phyloP scores from a whole-genome alignment of 2,329 filamentous ascomycete genomes.

The Ceratocystis huliohia region DNA sequence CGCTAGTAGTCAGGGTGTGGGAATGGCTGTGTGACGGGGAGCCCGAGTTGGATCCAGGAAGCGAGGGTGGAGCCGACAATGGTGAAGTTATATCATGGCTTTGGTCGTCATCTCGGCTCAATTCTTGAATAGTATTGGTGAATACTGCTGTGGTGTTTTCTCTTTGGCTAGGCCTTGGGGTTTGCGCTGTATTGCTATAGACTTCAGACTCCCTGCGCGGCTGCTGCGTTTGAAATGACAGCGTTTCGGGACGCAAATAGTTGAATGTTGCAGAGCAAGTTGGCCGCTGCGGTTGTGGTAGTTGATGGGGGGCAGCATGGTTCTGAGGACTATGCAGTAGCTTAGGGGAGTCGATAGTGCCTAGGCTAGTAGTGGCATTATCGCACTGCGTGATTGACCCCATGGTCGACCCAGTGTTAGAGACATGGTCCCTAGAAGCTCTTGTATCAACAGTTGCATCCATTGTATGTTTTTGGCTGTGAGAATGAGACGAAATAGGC shows the following conservation, averaged over 20 bases:
- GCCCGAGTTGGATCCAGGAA: constrained; percentile 8
- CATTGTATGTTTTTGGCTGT: neutral
- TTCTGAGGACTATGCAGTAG: neutral
- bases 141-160: neutral
- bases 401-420: neutral
- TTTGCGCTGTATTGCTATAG: neutral
- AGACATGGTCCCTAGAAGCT: neutral
- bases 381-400: neutral
- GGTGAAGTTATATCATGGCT: constrained; percentile 10
- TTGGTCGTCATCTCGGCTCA: neutral
- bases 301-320: neutral
- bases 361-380: neutral
- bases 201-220: neutral
- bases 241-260: neutral
- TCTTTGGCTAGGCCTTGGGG: neutral
- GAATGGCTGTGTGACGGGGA: constrained; percentile 11
- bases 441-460: neutral
- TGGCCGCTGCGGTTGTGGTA: neutral
- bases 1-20: constrained; percentile 17
- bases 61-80: constrained; percentile 9
- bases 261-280: neutral
- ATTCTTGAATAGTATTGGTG: neutral
- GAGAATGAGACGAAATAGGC: neutral
- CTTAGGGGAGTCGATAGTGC: neutral
- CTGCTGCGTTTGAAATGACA: neutral